Evolutionary conservation across 305 asterid genomes (phyloP), one percentile per base, ranked within the genome.

Genomic region (Fraxinus nigra): DNA sequence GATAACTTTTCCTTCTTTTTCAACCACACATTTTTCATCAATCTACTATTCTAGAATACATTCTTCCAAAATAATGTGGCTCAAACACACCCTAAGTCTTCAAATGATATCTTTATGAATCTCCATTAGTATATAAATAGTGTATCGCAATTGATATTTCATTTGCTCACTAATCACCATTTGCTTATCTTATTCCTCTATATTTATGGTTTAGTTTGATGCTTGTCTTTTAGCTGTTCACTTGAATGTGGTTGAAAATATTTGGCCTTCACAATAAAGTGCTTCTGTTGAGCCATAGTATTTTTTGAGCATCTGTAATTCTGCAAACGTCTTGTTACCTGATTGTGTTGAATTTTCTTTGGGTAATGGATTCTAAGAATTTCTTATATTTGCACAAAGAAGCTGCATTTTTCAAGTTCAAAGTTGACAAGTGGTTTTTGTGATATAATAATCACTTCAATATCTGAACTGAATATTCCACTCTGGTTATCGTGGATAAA

Each of bases 251-350:
- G 37, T 65, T 85, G 73, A 72, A 35, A 43, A 22, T 37, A 72
- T 61, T 46, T 46, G 67, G 75, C 38, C 59, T 69, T 56, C 76
- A 56, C 22, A 30, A 24, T 48, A 24, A 14, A 69, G 40, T 30
- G 46, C 28, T 78, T 69, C 40, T 83, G 10, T 76, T 30, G 79
- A 63, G 46, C 30, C 18, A 24, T 82, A 20, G 82, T 72, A 76
- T 10, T 26, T 11, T 11, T 28, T 65, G 34, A 65, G 37, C 37
- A 11, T 3, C 35, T 24, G 16, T 65, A 26, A 26, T 22, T 26
- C 34, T 22, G 72, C 16, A 4, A 65, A 65, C 34, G 26, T 34
- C 72, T 1, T 67, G 35, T 26, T 67, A 67, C 18, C 11, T 43
- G 79, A 54, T 67, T 18, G 67, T 18, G 28, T 56, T 56, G 67